Conservation (phyloP, 2,329 filamentous ascomycete species). For the Lachnellula hyalina region DNA sequence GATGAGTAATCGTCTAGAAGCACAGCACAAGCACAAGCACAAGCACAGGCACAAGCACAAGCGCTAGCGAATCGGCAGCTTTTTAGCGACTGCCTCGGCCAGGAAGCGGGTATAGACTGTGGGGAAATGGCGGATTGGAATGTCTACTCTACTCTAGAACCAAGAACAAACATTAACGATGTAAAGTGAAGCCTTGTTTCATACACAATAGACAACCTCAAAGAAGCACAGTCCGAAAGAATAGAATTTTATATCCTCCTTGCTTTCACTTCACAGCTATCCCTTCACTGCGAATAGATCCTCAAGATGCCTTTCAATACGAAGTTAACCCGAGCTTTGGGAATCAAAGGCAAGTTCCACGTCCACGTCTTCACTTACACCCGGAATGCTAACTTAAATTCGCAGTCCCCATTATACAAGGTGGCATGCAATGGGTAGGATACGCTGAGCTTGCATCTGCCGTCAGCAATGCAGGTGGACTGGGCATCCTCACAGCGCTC, state of each 20-base stretch:
- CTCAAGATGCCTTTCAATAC: conserved; percentile 36
- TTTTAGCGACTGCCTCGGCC: too few species aligned
- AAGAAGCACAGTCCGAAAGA: conserved; percentile 5
- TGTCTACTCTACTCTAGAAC: neutral
- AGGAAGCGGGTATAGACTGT: too few species aligned
- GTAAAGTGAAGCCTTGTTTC: neutral
- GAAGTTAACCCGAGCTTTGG: conserved; percentile 33
- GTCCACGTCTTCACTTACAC: neutral
- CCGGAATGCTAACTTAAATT: conserved; percentile 12
- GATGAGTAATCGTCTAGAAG: too few species aligned
- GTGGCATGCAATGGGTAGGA: conserved; percentile 83
- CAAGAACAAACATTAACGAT: neutral
- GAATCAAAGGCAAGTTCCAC: conserved; percentile 35
- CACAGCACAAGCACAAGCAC: too few species aligned
- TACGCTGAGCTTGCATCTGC: conserved; percentile 73
- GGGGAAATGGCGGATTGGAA: neutral
- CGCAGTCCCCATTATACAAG: conserved; percentile 74
- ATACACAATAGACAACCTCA: neutral
- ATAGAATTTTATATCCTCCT: conserved; percentile 1
- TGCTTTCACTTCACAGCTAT: neutral
- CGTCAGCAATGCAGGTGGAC: conserved; percentile 74
- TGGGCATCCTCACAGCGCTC: conserved; percentile 79
- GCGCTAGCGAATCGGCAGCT: too few species aligned
- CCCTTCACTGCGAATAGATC: neutral
- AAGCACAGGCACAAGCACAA: too few species aligned